Percentiles rank a stretch among this genome's conserved stretches.
These are phyloP conservation scores for Begonia peltatifolia DNA, from an alignment of 306 rosid genomes.

Conservation along the genomic window DNA sequence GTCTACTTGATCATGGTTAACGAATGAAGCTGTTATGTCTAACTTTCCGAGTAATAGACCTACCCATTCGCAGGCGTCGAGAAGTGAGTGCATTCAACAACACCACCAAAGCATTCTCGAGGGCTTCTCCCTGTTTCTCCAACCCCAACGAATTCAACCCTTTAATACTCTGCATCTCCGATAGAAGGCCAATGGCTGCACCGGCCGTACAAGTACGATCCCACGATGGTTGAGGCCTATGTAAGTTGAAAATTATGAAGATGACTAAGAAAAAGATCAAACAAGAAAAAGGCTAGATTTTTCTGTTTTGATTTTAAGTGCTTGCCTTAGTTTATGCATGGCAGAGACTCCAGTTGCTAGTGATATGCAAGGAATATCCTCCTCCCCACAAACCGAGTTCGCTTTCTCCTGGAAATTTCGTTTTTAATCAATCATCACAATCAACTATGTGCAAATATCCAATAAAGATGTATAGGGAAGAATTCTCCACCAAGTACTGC, in stretches of 20 bases:
- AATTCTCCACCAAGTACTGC: too few species aligned
- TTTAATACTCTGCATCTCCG: constrained; percentile 60
- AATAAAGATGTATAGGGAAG: too few species aligned
- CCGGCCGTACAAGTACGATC: constrained; percentile 94
- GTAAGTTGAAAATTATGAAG: not conserved
- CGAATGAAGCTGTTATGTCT: constrained; percentile 39
- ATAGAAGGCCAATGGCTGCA: constrained; percentile 65
- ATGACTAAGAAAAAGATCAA: not conserved
- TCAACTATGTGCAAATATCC: too few species aligned
- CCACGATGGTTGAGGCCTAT: constrained; percentile 96
- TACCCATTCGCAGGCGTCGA: constrained; percentile 83
- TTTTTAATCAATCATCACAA: not conserved
- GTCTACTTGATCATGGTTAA: constrained; percentile 7
- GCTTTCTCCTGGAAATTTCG: constrained; percentile 48
- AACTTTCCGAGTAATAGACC: constrained; percentile 68
- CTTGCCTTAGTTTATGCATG: constrained; percentile 89
- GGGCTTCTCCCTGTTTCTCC: constrained; percentile 52
- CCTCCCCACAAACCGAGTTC: constrained; percentile 60
- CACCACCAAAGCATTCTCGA: constrained; percentile 43
- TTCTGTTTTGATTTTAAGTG: constrained; percentile 2
- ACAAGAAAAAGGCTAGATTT: not conserved
- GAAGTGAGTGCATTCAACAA: constrained; percentile 66
- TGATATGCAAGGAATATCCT: constrained; percentile 65
- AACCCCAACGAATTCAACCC: constrained; percentile 33
- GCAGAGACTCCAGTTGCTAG: constrained; percentile 65